A percentile compares a stretch with the other conserved stretches of the same genome.
Conservation (phyloP, 768 basidiomycete species). For the Leccinum subtestaceum region DNA sequence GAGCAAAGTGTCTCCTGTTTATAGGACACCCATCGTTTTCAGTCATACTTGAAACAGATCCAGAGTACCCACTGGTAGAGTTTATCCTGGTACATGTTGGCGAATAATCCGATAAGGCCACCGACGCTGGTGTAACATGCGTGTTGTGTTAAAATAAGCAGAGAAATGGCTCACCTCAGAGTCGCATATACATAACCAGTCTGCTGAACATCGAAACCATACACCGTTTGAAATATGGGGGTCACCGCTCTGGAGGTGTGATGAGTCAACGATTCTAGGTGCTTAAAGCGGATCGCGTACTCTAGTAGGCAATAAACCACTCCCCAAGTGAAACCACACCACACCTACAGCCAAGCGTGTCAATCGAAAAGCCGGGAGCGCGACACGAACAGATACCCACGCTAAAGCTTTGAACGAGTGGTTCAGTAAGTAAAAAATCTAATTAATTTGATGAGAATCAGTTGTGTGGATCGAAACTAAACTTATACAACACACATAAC, state of each 20-base stretch:
- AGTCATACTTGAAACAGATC: slow-evolving; percentile 11
- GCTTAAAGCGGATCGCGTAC: slow-evolving; percentile 29
- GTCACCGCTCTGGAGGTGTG: slow-evolving; percentile 44
- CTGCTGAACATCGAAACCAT: slow-evolving; percentile 59
- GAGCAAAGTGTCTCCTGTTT: slow-evolving; percentile 19
- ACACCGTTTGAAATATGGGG: slow-evolving; percentile 52
- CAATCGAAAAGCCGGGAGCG: background rate
- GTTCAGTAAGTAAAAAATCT: slow-evolving; percentile 46
- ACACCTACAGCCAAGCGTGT: slow-evolving; percentile 40
- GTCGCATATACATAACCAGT: slow-evolving; percentile 57
- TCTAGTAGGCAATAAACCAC: slow-evolving; percentile 65
- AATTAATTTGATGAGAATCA: slow-evolving; percentile 7
- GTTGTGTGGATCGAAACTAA: background rate
- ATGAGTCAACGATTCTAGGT: background rate
- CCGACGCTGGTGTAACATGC: slow-evolving; percentile 43
- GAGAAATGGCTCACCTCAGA: slow-evolving; percentile 40
- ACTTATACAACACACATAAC: slow-evolving; percentile 47
- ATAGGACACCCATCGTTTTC: slow-evolving; percentile 15
- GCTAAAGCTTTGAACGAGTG: slow-evolving; percentile 69
- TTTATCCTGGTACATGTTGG: slow-evolving; percentile 47
- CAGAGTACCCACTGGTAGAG: slow-evolving; percentile 40
- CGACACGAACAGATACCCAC: slow-evolving; percentile 36
- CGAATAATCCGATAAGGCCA: slow-evolving; percentile 42
- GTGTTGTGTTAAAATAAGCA: background rate
- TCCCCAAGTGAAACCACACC: slow-evolving; percentile 74